Conservation (phyloP, 2,329 filamentous ascomycete genomes). For the Xylariaceae sp. region DNA sequence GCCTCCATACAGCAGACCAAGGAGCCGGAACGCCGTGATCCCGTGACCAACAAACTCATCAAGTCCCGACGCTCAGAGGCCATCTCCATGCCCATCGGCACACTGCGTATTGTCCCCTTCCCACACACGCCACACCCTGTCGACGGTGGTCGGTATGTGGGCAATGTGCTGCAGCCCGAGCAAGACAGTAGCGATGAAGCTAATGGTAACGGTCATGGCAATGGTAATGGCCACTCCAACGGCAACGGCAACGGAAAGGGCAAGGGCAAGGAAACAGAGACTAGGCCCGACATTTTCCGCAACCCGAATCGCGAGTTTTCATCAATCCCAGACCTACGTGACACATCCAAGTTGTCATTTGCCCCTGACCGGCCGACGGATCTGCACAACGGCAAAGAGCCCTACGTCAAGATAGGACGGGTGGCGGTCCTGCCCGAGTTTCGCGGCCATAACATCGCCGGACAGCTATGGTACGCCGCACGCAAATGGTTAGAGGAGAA, state of each 20-base stretch:
- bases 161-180: conserved; percentile 35
- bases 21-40: conserved; percentile 41
- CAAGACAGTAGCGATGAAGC: not conserved
- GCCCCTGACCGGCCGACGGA: conserved; percentile 43
- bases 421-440: conserved; percentile 64
- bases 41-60: conserved; percentile 37
- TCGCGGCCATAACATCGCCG: conserved; percentile 60
- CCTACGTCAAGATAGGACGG: conserved; percentile 77
- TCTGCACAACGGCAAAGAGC: conserved; percentile 58
- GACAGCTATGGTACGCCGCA: conserved; percentile 60
- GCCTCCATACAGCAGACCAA: conserved; percentile 49
- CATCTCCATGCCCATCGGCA: conserved; percentile 57
- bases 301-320: not conserved
- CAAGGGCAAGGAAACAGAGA: not conserved
- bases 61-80: conserved; percentile 42
- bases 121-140: conserved; percentile 64
- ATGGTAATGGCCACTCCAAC: not conserved
- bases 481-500: conserved; percentile 63
- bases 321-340: conserved; percentile 15
- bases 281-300: not conserved
- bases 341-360: conserved; percentile 24
- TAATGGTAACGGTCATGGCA: too few species aligned
- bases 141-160: conserved; percentile 44
- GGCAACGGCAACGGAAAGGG: not conserved
- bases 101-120: conserved; percentile 75